Conservation (phyloP, 1,139 yeast species). For the Pichia sp. region DNA sequence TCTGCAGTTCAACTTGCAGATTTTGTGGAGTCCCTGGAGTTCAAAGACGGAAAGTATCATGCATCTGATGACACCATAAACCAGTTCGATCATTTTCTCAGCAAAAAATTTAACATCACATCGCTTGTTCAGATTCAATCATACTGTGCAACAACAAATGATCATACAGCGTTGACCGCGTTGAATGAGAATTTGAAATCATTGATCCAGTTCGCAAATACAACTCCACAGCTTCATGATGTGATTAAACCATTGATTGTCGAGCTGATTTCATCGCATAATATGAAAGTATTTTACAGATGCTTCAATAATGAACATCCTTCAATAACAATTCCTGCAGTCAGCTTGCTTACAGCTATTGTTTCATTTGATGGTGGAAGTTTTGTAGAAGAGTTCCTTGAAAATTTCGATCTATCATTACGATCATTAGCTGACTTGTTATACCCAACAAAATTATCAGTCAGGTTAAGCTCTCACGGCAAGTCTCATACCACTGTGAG, state of each 20-base stretch:
- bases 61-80: constrained; percentile 3
- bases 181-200: constrained; percentile 37
- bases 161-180: constrained; percentile 48
- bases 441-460: constrained; percentile 48
- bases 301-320: constrained; percentile 59
- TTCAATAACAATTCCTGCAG: constrained; percentile 56
- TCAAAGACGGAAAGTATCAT: not conserved
- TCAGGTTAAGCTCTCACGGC: constrained; percentile 35
- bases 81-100: constrained; percentile 21
- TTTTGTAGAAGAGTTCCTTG: constrained; percentile 53
- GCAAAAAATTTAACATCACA: constrained; percentile 20
- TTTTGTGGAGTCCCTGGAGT: constrained; percentile 14
- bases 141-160: constrained; percentile 59
- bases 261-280: constrained; percentile 48
- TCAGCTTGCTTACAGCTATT: constrained; percentile 53
- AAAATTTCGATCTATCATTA: constrained; percentile 64
- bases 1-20: constrained; percentile 20
- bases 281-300: constrained; percentile 64
- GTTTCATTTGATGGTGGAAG: constrained; percentile 47
- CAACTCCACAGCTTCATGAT: constrained; percentile 23
- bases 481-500: constrained; percentile 46
- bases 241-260: constrained; percentile 43
- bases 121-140: constrained; percentile 56
- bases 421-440: constrained; percentile 61
- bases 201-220: constrained; percentile 30